Conservation (phyloP, 495 filamentous ascomycete genomes). For the Aspergillus heteromorphus region DNA sequence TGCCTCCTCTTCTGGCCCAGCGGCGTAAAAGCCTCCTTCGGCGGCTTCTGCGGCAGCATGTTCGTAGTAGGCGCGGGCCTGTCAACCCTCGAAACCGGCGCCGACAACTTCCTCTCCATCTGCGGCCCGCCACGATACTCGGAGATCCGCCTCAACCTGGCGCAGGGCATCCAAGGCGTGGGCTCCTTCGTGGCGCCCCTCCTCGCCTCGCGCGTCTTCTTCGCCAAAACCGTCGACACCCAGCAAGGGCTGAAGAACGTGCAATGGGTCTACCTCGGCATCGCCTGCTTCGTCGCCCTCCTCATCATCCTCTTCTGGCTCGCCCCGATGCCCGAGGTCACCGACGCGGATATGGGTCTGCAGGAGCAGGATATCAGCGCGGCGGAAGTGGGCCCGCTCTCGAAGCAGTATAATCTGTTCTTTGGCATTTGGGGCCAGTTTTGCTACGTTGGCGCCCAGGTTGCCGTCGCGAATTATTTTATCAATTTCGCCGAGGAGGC, state of each 20-base stretch:
- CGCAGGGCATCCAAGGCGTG: constrained; percentile 64
- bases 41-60: constrained; percentile 63
- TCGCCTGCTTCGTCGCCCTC: constrained; percentile 62
- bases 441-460: constrained; percentile 66
- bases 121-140: constrained; percentile 65
- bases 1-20: constrained; percentile 60
- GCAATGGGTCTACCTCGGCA: constrained; percentile 71
- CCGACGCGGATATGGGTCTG: constrained; percentile 66
- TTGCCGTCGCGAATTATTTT: constrained; percentile 54
- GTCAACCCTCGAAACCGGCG: constrained; percentile 66
- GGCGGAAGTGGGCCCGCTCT: constrained; percentile 47
- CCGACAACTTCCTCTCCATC: constrained; percentile 64
- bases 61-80: constrained; percentile 69
- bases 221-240: constrained; percentile 49
- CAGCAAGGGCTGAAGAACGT: constrained; percentile 49
- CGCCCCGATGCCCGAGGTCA: constrained; percentile 63
- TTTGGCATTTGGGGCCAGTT: constrained; percentile 63
- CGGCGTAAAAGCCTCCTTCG: constrained; percentile 55
- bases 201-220: constrained; percentile 64
- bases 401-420: constrained; percentile 62
- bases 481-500: constrained; percentile 44
- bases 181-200: constrained; percentile 58
- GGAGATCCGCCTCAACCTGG: constrained; percentile 64
- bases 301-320: constrained; percentile 62
- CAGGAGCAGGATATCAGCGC: constrained; percentile 38